These are phyloP conservation scores for Colletotrichum spinosum DNA, from an alignment of 2,329 filamentous ascomycete species.

Conservation along the genomic window DNA sequence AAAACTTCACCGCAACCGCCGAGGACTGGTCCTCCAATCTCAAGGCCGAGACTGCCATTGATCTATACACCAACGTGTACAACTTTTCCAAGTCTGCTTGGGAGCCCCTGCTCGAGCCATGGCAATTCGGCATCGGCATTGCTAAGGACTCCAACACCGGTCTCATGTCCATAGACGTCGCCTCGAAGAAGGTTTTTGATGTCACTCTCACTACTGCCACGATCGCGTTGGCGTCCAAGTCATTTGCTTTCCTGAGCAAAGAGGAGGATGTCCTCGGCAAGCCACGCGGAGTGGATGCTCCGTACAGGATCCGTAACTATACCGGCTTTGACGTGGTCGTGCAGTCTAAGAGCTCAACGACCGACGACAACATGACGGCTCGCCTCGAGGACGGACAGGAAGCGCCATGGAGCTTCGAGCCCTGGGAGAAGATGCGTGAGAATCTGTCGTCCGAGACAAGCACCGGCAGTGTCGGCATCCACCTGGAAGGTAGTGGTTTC, in stretches of 20 bases:
- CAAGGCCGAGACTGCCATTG: constrained; percentile 88
- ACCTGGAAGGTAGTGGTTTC: constrained; percentile 93
- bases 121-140: constrained; percentile 93
- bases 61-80: constrained; percentile 96
- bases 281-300: constrained; percentile 89
- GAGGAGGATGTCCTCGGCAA: constrained; percentile 95
- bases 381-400: constrained; percentile 91
- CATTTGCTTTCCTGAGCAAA: constrained; percentile 86
- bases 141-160: constrained; percentile 81
- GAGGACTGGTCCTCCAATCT: constrained; percentile 92
- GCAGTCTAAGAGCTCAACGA: constrained; percentile 77
- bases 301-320: constrained; percentile 94
- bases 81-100: constrained; percentile 99
- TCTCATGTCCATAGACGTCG: constrained; percentile 83
- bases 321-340: constrained; percentile 92
- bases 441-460: constrained; percentile 87
- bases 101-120: constrained; percentile 96
- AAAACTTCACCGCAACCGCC: constrained; percentile 86
- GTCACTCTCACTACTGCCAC: constrained; percentile 93
- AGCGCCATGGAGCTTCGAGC: constrained; percentile 95
- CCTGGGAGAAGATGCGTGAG: constrained; percentile 96
- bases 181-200: constrained; percentile 91
- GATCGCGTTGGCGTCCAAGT: constrained; percentile 93
- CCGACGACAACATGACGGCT: constrained; percentile 77
- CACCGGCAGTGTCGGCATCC: constrained; percentile 82